phyloP scores from a whole-genome alignment of 108 stramenopile species.

The Nitzschia sp. region DNA sequence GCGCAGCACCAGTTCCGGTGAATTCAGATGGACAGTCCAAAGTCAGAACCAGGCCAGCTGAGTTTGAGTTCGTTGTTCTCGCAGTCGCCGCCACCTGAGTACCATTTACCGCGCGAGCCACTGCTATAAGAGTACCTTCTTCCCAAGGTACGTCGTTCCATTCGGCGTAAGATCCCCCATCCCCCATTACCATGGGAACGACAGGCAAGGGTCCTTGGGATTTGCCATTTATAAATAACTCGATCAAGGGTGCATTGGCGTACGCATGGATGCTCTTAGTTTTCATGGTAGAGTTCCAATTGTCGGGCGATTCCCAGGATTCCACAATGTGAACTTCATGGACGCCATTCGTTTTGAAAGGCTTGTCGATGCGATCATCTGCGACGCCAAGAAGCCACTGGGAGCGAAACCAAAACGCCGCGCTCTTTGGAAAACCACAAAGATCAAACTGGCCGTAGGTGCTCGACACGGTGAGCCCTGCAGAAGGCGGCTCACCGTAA shows the following conservation, averaged over 20 bases:
- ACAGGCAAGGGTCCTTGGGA: slow-evolving; percentile 25
- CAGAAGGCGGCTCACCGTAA: slow-evolving; percentile 45
- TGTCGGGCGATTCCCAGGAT: slow-evolving; percentile 44
- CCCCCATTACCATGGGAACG: slow-evolving; percentile 19
- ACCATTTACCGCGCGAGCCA: slow-evolving; percentile 28
- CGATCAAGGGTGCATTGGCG: slow-evolving; percentile 41
- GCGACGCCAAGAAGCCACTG: slow-evolving; percentile 36
- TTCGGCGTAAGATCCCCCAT: slow-evolving; percentile 32
- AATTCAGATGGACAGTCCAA: slow-evolving; percentile 27
- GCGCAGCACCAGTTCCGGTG: slow-evolving; percentile 26
- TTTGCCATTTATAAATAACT: slow-evolving; percentile 35
- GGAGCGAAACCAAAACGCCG: slow-evolving; percentile 44
- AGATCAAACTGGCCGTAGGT: slow-evolving; percentile 46
- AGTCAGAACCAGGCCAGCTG: slow-evolving; percentile 6
- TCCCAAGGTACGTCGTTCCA: slow-evolving; percentile 30
- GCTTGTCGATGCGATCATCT: slow-evolving; percentile 22
- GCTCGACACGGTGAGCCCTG: slow-evolving; percentile 30
- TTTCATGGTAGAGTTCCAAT: slow-evolving; percentile 36
- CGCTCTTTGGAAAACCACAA: slow-evolving; percentile 38
- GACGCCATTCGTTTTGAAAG: slow-evolving; percentile 14
- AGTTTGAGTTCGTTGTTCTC: slow-evolving; percentile 3
- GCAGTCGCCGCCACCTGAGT: slow-evolving; percentile 1
- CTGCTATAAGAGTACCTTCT: slow-evolving; percentile 30
- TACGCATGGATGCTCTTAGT: slow-evolving; percentile 37
- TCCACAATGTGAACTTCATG: slow-evolving; percentile 42